Base-by-base conservation (phyloP, 257 asterid genomes). In the Gardenia jasminoides region DNA sequence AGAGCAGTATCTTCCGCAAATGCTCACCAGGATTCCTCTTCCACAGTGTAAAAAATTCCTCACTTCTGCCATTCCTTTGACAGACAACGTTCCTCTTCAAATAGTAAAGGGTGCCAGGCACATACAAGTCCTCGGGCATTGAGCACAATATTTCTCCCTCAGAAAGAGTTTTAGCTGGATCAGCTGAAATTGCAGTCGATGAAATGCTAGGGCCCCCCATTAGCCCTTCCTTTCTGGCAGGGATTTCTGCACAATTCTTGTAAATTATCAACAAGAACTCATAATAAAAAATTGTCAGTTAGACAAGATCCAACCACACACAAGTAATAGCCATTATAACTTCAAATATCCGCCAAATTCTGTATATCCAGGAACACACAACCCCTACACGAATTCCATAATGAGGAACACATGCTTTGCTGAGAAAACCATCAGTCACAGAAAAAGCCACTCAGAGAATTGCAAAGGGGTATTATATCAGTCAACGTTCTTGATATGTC, bases 21-120 rank as follows among this genome's bases (percentile, higher is more conserved):
- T 93, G 97, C 76, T 96, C 97, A 5, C 96, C 97, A 0, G 94
- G 93, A 47, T 86, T 79, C 85, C 97, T 86, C 86, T 89, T 93
- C 90, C 89, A 80, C 82, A 96, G 79, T 0, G 97, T 89, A 83
- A 90, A 96, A 69, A 80, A 82, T 30, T 93, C 96, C 54, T 33
- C 79, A 0, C 19, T 76, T 70, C 56, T 85, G 72, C 67, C 80
- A 26, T 75, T 77, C 79, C 68, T 68, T 75, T 85, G 88, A 10
- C 79, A 74, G 6, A 76, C 89, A 54, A 81, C 82, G 67, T 91
- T 87, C 86, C 96, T 88, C 89, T 91, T 90, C 79, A 96, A 78
- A 74, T 87, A 88, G 69, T 91, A 93, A 0, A 93, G 83, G 9
- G 88, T 81, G 56, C 98, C 99, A 0, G 99, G 99, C 17, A 93